These are phyloP conservation scores for Magnolia sinica DNA, from an alignment of 164 flowering plant genomes.

Conservation along the genomic window DNA sequence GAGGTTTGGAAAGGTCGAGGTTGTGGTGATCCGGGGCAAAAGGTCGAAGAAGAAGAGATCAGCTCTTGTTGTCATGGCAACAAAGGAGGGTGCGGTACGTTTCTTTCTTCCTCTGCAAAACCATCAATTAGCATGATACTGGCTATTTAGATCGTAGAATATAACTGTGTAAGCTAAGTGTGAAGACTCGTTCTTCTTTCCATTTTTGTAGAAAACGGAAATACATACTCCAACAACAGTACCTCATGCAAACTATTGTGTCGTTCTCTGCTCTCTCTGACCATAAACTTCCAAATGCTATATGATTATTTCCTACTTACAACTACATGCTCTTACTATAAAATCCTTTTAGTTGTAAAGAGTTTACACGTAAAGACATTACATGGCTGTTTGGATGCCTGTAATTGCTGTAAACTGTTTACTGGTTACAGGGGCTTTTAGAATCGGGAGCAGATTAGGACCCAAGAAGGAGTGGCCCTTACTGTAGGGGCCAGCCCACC, in stretches of 20 bases:
- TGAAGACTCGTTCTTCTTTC: too few species aligned
- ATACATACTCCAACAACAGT: too few species aligned
- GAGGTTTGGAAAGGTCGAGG: constrained; percentile 76
- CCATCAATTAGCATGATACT: not conserved
- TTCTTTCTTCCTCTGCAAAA: not conserved
- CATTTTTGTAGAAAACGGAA: too few species aligned
- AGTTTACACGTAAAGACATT: too few species aligned
- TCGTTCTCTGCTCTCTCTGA: too few species aligned
- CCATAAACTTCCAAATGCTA: not conserved
- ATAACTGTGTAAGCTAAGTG: too few species aligned
- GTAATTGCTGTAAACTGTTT: constrained; percentile 7
- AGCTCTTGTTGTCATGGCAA: constrained; percentile 79
- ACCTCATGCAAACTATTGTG: constrained; percentile 13
- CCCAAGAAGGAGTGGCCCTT: too few species aligned
- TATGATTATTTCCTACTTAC: constrained; percentile 26
- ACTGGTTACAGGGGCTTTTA: constrained; percentile 39
- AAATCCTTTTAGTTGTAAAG: not conserved
- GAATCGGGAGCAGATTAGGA: too few species aligned
- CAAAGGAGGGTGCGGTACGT: constrained; percentile 65
- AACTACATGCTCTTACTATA: too few species aligned
- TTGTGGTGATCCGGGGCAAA: constrained; percentile 52
- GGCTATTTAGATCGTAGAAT: too few species aligned
- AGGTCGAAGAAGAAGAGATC: constrained; percentile 58
- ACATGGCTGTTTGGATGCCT: too few species aligned
- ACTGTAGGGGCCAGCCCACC: too few species aligned